These are phyloP conservation scores for Citeromyces hawaiiensis DNA, from an alignment of 1,139 yeast species.

Conservation along the genomic window DNA sequence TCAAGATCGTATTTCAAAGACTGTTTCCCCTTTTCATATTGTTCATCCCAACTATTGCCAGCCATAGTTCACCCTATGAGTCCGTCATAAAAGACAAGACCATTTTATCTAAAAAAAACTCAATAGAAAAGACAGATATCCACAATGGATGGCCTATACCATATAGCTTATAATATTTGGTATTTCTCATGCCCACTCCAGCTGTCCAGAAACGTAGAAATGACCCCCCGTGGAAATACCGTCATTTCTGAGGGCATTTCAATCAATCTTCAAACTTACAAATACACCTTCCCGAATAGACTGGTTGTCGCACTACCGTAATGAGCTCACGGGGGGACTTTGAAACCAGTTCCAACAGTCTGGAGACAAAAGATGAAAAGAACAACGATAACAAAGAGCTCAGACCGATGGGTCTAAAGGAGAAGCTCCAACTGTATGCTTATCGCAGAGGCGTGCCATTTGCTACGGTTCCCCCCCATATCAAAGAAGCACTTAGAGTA, in stretches of 20 bases:
- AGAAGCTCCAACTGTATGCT: constrained; percentile 3
- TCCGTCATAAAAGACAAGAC: too few relatives aligned
- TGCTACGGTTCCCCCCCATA: constrained; percentile 1
- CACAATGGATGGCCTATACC: too few relatives aligned
- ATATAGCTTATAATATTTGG: too few relatives aligned
- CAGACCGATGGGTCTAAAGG: constrained; percentile 2
- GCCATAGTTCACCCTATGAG: too few relatives aligned
- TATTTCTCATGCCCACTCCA: too few relatives aligned
- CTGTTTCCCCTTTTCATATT: too few relatives aligned
- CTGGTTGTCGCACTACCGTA: background rate
- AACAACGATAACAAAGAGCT: background rate
- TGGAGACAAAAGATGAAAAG: background rate
- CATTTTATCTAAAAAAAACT: too few relatives aligned
- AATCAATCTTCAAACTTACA: background rate
- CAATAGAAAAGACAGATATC: too few relatives aligned
- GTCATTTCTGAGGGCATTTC: background rate
- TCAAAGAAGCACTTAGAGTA: constrained; percentile 1
- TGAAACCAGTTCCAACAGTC: background rate
- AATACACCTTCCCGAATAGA: background rate
- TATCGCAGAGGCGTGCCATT: constrained; percentile 3
- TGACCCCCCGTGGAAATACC: too few relatives aligned
- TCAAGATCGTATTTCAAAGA: too few relatives aligned
- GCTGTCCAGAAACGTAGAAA: too few relatives aligned
- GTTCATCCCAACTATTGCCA: too few relatives aligned
- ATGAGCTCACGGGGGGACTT: background rate